Evolutionary conservation across 163 green algal species (phyloP), one percentile per base, ranked within the genome.

Genomic region (Botryococcus braunii): DNA sequence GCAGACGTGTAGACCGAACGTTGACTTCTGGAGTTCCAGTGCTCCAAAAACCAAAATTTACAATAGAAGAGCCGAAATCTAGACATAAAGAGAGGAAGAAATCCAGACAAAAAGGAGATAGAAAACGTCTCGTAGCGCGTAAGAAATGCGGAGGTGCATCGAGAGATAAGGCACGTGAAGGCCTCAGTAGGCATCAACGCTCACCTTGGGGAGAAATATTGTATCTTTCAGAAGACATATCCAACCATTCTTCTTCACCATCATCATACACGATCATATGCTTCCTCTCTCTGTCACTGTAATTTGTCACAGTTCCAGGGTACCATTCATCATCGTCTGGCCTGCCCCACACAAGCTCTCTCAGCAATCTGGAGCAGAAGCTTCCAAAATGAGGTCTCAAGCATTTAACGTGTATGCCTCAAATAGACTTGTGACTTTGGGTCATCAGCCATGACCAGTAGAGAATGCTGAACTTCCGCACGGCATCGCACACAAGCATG

Each of bases 161-260:
- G 32, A 65, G 27, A 65, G 31, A 32, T 48, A 27, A 7, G 25
- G 6, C n/a, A 21, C 13, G 11, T 52, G 9, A 36, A 9, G 34
- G 32, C 9, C 59, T 34, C 1, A 1, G 1, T 37, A n/a, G 25
- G 9, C 59, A 66, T 34, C 27, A n/a, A 41, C 6, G 2, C 38
- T 43, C 37, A 27, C 29, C 67, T 57, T 38, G n/a, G 37, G 43
- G 21, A 31, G 2, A 43, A 32, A 52, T 52, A 35, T 78, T 50
- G 6, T 59, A 69, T 52, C 80, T 75, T 52, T 86, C 73, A 21
- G 47, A 21, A 0, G 23, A 56, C 0, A 91, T 66, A 52, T 80
- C 63, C n/a, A 92, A 25, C 84, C 76, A 85, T 68, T 93, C 87
- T 64, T 83, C 76, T 13, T 93, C 87, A 3, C 82, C 86, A 68